A percentile compares a stretch with the other conserved stretches of the same genome.
phyloP scores from a whole-genome alignment of 73 alveolate genomes.

The Paramecium sexaurelia region DNA sequence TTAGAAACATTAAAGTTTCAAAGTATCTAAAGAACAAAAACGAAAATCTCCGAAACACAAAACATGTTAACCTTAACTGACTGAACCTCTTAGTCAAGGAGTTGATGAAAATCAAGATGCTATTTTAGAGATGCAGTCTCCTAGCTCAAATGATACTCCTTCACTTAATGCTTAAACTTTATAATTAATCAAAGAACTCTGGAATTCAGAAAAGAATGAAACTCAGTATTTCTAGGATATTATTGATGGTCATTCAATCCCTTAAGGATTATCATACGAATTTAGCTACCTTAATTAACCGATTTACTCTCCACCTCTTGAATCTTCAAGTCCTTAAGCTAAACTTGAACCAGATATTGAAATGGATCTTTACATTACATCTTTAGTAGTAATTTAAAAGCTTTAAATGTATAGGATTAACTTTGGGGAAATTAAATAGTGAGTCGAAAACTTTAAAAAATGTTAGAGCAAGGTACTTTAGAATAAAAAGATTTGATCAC shows the following conservation, averaged over 20 bases:
- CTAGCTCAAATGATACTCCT: slow-evolving; percentile 37
- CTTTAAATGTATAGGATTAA: background rate
- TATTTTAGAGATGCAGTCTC: background rate
- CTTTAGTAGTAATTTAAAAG: background rate
- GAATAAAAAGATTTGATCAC: background rate
- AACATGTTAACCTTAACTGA: background rate
- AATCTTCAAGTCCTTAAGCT: background rate
- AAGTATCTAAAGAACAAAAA: slow-evolving; percentile 1
- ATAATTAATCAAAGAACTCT: slow-evolving; percentile 4
- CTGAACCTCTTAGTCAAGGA: background rate
- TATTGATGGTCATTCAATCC: background rate
- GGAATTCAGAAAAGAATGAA: slow-evolving; percentile 36
- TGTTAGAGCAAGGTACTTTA: background rate
- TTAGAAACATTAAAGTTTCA: slow-evolving; percentile 49
- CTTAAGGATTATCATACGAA: background rate
- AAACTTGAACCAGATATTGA: slow-evolving; percentile 26
- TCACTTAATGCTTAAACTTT: background rate
- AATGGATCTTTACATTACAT: slow-evolving; percentile 19
- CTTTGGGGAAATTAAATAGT: slow-evolving; percentile 40
- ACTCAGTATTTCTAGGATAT: background rate
- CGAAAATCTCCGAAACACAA: slow-evolving; percentile 1
- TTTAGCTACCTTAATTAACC: background rate
- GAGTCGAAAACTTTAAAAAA: background rate
- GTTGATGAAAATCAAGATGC: background rate
- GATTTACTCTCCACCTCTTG: background rate